Evolutionary conservation across 2,329 filamentous ascomycete species (phyloP), one percentile per base, ranked within the genome.

Genomic region (Sporothrix globosa): DNA sequence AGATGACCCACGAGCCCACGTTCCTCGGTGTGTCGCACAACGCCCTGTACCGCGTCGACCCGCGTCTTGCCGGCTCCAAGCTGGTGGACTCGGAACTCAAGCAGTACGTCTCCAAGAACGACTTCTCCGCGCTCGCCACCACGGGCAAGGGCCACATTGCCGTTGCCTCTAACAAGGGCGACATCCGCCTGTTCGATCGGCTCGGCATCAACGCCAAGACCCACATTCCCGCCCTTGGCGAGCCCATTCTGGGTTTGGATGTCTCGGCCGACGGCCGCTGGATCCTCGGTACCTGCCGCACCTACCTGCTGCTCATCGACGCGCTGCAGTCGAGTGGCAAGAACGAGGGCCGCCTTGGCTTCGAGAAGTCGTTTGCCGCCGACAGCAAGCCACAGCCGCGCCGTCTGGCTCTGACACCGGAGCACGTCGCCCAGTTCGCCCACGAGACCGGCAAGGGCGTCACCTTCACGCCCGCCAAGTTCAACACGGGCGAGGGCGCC

Each of bases 181-280:
- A 99, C 75, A 88, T 99, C 73, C 92, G 96, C 69, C 88, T 99
- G 76, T 99, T 99, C 77, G 96, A 99, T 79, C 92, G 94, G 21
- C 88, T 99, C 2, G 96, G 96, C 17, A 96, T 98, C 82, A 96
- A 97, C 75, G 96, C 96, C 52, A 99, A 99, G 86, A 98, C 96
- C 0, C 92, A 96, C 73, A 94, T 99, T 70, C 96, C 96, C 3
- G 96, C 96, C 6, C 88, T 99, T 17, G 96, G 96, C 74, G 96
- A 99, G 77, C 89, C 94, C 3, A 98, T 99, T 76, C 91, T 96
- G 74, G 96, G 96, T 72, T 87, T 99, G 73, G 96, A 99, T 78
- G 93, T 97, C 13, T 97, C 93, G 67, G 96, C 96, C 9, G 93
- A 99, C 79, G 96, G 96, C 67, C 92, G 93, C 76, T 99, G 95